Conservation (phyloP, 2,329 filamentous ascomycete species). For the Fusarium ambrosium region DNA sequence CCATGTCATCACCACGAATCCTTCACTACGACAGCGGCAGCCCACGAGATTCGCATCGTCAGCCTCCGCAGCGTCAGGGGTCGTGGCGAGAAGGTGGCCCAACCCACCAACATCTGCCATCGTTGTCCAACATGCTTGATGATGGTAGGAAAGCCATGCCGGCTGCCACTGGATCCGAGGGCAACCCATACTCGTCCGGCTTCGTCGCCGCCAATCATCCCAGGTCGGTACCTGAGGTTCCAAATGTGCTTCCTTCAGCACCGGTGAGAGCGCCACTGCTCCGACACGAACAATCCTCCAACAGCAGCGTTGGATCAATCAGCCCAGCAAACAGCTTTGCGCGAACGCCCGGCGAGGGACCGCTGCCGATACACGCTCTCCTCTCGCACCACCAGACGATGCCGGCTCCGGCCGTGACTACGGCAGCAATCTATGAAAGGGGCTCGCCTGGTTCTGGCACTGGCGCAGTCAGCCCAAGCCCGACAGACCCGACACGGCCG, state of each 20-base stretch:
- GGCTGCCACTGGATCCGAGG: slow-evolving; percentile 35
- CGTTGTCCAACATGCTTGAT: slow-evolving; percentile 64
- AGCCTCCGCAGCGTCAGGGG: slow-evolving; percentile 46
- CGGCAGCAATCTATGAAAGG: slow-evolving; percentile 37
- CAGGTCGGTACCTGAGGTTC: slow-evolving; percentile 44
- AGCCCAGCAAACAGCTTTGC: slow-evolving; percentile 53
- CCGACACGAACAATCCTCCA: slow-evolving; percentile 62
- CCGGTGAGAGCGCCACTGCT: slow-evolving; percentile 54
- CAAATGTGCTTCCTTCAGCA: slow-evolving; percentile 47
- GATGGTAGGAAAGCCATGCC: slow-evolving; percentile 45
- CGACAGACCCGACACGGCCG: slow-evolving; percentile 43
- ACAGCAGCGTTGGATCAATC: slow-evolving; percentile 58
- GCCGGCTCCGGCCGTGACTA: slow-evolving; percentile 26
- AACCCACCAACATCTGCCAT: slow-evolving; percentile 56
- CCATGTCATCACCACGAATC: slow-evolving; percentile 58
- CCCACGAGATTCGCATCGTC: slow-evolving; percentile 45
- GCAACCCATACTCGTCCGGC: slow-evolving; percentile 44
- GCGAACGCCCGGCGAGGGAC: slow-evolving; percentile 63
- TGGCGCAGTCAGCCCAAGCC: slow-evolving; percentile 43
- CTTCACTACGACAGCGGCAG: slow-evolving; percentile 53
- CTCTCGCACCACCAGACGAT: slow-evolving; percentile 59
- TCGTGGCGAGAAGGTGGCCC: slow-evolving; percentile 45
- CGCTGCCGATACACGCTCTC: slow-evolving; percentile 68
- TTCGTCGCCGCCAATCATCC: slow-evolving; percentile 50
- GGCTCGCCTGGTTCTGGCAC: slow-evolving; percentile 34